Evolutionary conservation across 805 yeast species (phyloP).

Genomic region (Candida tibetensis): DNA sequence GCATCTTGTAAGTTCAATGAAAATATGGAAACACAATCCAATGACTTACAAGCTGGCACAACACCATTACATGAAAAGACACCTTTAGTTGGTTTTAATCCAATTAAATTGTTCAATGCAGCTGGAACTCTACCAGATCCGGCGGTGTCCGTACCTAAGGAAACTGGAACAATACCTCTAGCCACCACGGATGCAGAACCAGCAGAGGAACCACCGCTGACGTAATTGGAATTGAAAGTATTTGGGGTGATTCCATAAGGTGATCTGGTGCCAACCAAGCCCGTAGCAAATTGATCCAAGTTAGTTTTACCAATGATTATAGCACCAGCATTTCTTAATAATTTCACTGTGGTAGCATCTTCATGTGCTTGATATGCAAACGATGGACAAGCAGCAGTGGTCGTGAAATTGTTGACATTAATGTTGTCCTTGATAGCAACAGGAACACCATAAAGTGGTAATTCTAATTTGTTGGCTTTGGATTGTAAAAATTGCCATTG

Average conservation of each 20-base stretch:
- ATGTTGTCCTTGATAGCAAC: slow-evolving; percentile 93
- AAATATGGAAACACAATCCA: slow-evolving; percentile 90
- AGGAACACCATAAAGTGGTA: slow-evolving; percentile 91
- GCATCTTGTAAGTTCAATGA: slow-evolving; percentile 79
- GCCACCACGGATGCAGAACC: slow-evolving; percentile 95
- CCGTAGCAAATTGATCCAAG: slow-evolving; percentile 96
- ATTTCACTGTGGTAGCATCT: slow-evolving; percentile 73
- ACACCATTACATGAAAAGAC: slow-evolving; percentile 84
- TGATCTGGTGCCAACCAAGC: slow-evolving; percentile 90
- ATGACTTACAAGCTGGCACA: slow-evolving; percentile 95
- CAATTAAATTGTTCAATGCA: slow-evolving; percentile 84
- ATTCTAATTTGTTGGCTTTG: slow-evolving; percentile 46
- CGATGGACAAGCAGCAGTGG: slow-evolving; percentile 96
- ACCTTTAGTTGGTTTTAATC: slow-evolving; percentile 91
- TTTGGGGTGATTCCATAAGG: slow-evolving; percentile 91
- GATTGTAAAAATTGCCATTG: slow-evolving; percentile 80
- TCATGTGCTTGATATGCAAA: slow-evolving; percentile 63
- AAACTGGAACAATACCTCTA: slow-evolving; percentile 82
- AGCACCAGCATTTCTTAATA: slow-evolving; percentile 88
- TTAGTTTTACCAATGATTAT: slow-evolving; percentile 92
- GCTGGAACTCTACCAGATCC: slow-evolving; percentile 99
- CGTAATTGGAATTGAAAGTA: slow-evolving; percentile 73
- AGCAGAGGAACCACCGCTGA: slow-evolving; percentile 93
- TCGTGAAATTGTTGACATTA: slow-evolving; percentile 74
- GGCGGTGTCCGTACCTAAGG: slow-evolving; percentile 96